Evolutionary conservation across 2,329 filamentous ascomycete species (phyloP), one percentile per base, ranked within the genome.

Genomic region (Apiospora rasikravindrae): DNA sequence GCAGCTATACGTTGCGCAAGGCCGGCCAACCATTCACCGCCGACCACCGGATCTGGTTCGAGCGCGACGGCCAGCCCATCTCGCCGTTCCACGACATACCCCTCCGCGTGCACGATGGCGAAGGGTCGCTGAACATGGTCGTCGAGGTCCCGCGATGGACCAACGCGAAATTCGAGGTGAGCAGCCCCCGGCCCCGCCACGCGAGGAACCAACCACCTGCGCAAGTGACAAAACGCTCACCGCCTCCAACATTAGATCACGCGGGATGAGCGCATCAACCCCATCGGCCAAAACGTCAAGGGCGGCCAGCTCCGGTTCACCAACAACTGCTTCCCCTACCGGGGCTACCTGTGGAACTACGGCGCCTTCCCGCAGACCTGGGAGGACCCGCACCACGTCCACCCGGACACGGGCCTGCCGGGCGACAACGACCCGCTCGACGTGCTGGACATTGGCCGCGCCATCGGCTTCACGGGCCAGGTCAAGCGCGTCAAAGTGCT

Each of bases 341-440:
- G 98, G 91, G 95, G 95, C 79, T 98, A 98, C 87, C 94, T 98
- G 82, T 98, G 95, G 95, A 98, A 98, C 91, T 98, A 98, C 86
- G 95, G 95, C 87, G 94, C 94, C 85, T 98, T 98, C 91, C 95
- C 95, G 80, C 94, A 95, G 88, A 98, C 95, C 79, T 98, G 95
- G 95, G 95, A 98, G 87, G 95, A 98, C 88, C 95, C 95, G 84
- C 97, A 97, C 83, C 86, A 91, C 78, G 86, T 95, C 80, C 95
- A 98, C 90, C 95, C 95, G 77, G 95, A 98, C 90, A 98, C 95
- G 87, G 98, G 98, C 90, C 84, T 95, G 84, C 97, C 97, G 89
- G 95, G 96, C 81, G 95, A 98, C 90, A 96, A 98, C 86, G 95
- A 98, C 87, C 95, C 95, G 82, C 92, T 98, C 80, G 95, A 98